phyloP scores from a whole-genome alignment of 768 basidiomycete species.

The Trametes cubensis region DNA sequence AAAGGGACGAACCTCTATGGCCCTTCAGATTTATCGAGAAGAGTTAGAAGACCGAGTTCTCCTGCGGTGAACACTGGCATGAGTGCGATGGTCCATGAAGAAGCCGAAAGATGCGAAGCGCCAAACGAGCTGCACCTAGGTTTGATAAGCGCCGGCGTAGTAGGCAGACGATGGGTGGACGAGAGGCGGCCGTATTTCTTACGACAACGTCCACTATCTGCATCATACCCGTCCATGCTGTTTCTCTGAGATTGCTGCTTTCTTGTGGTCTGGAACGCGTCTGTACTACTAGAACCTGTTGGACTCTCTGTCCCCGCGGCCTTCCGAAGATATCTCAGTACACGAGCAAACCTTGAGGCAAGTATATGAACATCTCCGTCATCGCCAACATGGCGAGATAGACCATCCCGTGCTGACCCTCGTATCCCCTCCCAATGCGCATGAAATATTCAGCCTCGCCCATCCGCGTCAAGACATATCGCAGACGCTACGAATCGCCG shows the following conservation, averaged over 20 bases:
- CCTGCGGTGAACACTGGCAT: too few relatives aligned
- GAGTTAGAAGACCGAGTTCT: too few relatives aligned
- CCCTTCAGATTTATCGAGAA: too few relatives aligned
- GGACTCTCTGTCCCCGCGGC: neutral
- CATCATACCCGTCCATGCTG: conserved; percentile 7
- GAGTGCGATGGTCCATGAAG: too few relatives aligned
- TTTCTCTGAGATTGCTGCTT: conserved; percentile 1
- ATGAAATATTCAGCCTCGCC: conserved; percentile 14
- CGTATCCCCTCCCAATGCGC: conserved; percentile 10
- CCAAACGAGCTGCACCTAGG: too few relatives aligned
- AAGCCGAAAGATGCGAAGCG: too few relatives aligned
- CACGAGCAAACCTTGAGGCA: conserved; percentile 23
- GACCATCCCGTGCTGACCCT: neutral
- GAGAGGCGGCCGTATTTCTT: neutral
- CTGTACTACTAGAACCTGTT: conserved; percentile 8
- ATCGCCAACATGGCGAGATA: neutral
- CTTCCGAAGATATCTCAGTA: conserved; percentile 7
- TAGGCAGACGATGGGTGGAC: too few relatives aligned
- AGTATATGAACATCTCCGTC: neutral
- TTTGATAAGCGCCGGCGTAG: too few relatives aligned
- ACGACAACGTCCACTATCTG: neutral
- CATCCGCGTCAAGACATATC: conserved; percentile 10
- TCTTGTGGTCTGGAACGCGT: conserved; percentile 5
- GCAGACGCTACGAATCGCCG: conserved; percentile 23
- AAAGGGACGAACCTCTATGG: too few relatives aligned